phyloP scores from a whole-genome alignment of 169 alveolate genomes.

The Cryptosporidium muris region DNA sequence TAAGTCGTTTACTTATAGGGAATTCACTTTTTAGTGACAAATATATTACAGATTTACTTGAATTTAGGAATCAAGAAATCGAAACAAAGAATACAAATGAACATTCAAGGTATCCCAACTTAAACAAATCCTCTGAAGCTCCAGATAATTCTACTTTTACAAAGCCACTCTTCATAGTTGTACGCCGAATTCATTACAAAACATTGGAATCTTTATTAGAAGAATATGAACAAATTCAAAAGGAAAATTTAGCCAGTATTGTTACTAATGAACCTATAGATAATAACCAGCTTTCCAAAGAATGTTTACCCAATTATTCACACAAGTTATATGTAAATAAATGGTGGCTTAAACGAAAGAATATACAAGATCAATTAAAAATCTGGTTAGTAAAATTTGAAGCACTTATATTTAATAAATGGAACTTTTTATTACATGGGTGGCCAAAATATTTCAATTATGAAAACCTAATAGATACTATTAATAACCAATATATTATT shows the following conservation, averaged over 20 bases:
- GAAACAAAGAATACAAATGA: too few relatives aligned
- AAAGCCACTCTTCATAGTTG: too few relatives aligned
- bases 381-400: slow-evolving; percentile 20
- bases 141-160: too few relatives aligned
- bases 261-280: not conserved
- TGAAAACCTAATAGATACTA: not conserved
- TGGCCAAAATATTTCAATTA: slow-evolving; percentile 17
- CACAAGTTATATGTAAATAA: not conserved
- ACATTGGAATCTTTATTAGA: not conserved
- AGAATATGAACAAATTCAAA: slow-evolving; percentile 13
- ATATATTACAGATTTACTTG: too few relatives aligned
- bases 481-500: too few relatives aligned
- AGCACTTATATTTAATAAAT: slow-evolving; percentile 10
- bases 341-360: slow-evolving; percentile 63
- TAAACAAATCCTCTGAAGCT: too few relatives aligned
- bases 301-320: not conserved
- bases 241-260: slow-evolving; percentile 24
- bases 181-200: too few relatives aligned
- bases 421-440: slow-evolving; percentile 18
- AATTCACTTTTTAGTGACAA: too few relatives aligned
- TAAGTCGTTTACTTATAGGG: too few relatives aligned
- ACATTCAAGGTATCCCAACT: too few relatives aligned
- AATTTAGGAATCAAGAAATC: too few relatives aligned
- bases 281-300: not conserved
- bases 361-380: slow-evolving; percentile 5